phyloP scores from a whole-genome alignment of 208 protist genomes.

The Trypanosoma caninum region DNA sequence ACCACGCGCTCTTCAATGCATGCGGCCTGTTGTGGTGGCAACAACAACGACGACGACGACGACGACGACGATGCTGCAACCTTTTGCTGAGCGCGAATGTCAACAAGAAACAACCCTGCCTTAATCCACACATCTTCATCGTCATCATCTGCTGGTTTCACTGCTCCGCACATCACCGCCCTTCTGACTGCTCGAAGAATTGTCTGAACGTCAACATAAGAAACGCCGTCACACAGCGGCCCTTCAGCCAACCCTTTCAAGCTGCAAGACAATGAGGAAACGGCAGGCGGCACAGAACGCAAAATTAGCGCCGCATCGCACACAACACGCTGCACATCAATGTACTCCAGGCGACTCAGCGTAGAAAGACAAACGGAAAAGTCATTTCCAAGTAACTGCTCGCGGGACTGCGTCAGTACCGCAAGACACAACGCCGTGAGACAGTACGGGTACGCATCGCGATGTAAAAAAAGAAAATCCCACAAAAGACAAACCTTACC shows the following conservation, averaged over 20 bases:
- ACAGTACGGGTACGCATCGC: constrained; percentile 24
- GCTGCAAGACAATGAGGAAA: neutral
- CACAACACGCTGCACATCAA: constrained; percentile 35
- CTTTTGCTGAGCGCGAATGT: constrained; percentile 29
- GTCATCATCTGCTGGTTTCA: neutral
- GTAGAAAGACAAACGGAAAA: constrained; percentile 43
- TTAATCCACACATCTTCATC: constrained; percentile 15
- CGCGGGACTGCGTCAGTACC: constrained; percentile 45
- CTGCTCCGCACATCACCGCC: neutral
- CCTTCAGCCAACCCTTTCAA: neutral
- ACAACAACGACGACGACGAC: too few relatives aligned
- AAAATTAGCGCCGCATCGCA: constrained; percentile 38
- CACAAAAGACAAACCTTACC: constrained; percentile 90
- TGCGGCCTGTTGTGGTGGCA: neutral
- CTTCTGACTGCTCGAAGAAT: constrained; percentile 18
- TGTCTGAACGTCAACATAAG: constrained; percentile 9
- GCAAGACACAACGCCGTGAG: constrained; percentile 28
- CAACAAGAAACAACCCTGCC: constrained; percentile 53
- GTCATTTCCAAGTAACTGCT: constrained; percentile 36
- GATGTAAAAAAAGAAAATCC: constrained; percentile 85
- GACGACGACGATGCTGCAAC: too few relatives aligned
- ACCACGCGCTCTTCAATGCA: constrained; percentile 30
- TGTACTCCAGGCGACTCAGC: constrained; percentile 28
- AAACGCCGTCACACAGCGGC: neutral
- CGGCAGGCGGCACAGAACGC: constrained; percentile 26